Percentiles rank a stretch among this genome's conserved stretches.
Evolutionary conservation across 331 rosid genomes (phyloP).

Genomic region (Malus hybrid): DNA sequence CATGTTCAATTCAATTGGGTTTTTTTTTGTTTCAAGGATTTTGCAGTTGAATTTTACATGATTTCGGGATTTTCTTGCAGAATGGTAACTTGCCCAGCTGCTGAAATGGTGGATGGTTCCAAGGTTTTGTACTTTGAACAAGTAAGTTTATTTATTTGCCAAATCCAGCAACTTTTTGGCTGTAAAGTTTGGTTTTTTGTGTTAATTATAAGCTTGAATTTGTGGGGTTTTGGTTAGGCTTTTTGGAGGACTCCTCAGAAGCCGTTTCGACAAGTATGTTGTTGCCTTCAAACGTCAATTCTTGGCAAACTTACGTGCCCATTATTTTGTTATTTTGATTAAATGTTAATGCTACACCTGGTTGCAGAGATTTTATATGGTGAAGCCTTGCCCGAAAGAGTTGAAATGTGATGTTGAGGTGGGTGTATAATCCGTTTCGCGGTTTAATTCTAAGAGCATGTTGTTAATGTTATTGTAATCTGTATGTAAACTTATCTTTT

Average conservation of each 20-base stretch:
- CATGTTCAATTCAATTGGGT: not conserved
- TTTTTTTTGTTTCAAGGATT: not conserved
- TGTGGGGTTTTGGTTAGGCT: conserved; percentile 52
- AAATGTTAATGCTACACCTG: not conserved
- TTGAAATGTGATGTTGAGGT: conserved; percentile 99
- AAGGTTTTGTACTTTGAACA: conserved; percentile 84
- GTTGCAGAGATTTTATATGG: conserved; percentile 88
- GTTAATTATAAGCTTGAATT: not conserved
- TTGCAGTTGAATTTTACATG: not conserved
- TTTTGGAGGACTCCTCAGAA: conserved; percentile 95
- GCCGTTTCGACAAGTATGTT: conserved; percentile 89
- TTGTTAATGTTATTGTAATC: not conserved
- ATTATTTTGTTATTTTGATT: not conserved
- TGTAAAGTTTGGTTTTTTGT: conserved; percentile 2
- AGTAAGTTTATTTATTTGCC: conserved; percentile 27
- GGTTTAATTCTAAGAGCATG: not conserved
- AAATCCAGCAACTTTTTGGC: not conserved
- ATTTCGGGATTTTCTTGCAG: conserved; percentile 24
- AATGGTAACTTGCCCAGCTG: conserved; percentile 88
- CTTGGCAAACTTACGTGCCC: not conserved
- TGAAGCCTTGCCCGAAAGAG: conserved; percentile 96
- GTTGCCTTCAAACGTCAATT: not conserved
- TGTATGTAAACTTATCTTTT: not conserved
- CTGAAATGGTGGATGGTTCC: conserved; percentile 91
- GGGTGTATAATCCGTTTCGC: conserved; percentile 6